phyloP scores from a whole-genome alignment of 2,329 filamentous ascomycete genomes.

The Huntiella bhutanensis region DNA sequence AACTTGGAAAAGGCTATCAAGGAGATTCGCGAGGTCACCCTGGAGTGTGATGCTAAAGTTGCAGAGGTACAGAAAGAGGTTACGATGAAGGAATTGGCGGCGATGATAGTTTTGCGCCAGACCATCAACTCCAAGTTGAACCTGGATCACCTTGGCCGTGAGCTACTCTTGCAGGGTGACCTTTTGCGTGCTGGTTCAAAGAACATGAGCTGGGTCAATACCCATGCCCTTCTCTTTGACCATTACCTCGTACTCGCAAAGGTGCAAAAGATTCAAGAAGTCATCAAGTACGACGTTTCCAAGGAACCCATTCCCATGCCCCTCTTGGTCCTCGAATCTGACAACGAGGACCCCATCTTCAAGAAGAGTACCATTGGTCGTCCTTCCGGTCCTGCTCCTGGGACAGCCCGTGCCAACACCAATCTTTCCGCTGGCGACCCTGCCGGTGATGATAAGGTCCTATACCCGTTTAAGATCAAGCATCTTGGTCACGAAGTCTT shows the following conservation, averaged over 20 bases:
- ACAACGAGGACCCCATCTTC: constrained; percentile 76
- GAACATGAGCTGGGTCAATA: constrained; percentile 84
- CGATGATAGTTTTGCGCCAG: constrained; percentile 67
- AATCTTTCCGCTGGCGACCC: constrained; percentile 13
- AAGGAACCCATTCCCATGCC: constrained; percentile 96
- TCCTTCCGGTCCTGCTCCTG: constrained; percentile 46
- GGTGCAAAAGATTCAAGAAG: constrained; percentile 52
- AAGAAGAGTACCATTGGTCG: constrained; percentile 54
- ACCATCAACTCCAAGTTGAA: constrained; percentile 83
- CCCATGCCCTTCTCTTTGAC: constrained; percentile 83
- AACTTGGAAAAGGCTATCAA: constrained; percentile 72
- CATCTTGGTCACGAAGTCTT: constrained; percentile 89
- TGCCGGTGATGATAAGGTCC: constrained; percentile 56
- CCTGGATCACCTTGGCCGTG: constrained; percentile 79
- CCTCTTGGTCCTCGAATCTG: constrained; percentile 75
- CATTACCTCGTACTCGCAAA: constrained; percentile 93
- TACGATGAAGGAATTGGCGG: constrained; percentile 63
- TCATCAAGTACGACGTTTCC: constrained; percentile 74
- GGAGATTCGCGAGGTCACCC: constrained; percentile 74
- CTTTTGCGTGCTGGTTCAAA: constrained; percentile 75
- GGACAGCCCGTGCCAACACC: constrained; percentile 33
- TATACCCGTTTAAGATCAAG: constrained; percentile 91
- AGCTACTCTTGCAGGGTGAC: constrained; percentile 77
- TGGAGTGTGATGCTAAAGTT: constrained; percentile 82
- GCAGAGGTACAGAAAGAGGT: constrained; percentile 86